Evolutionary conservation across 2,329 filamentous ascomycete genomes (phyloP), one percentile per base, ranked within the genome.

Genomic region (Hypoxylon sp.): DNA sequence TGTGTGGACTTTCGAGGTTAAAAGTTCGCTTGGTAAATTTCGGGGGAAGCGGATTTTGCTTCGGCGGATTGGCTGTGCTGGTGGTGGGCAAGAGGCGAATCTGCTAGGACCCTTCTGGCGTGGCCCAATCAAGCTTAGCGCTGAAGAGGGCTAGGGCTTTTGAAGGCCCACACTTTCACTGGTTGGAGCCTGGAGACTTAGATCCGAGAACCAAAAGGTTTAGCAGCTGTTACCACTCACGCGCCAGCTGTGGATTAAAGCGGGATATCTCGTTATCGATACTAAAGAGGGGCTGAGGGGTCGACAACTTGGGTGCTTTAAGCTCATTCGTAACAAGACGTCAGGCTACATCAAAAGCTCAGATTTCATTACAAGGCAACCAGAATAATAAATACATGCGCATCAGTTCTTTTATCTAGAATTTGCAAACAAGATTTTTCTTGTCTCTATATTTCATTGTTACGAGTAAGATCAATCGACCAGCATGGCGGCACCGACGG

Each of bases 401-500:
- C n/a, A 57, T 39, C 11, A 21, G 8, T 27, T 27, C 6, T 27
- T 29, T 21, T n/a, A 58, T 21, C 17, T 17, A 15, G 21, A 60
- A 31, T 13, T 32, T 13, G 7, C 3, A 44, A 8, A 3, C 15
- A 7, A 11, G 10, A 13, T 44, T 7, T 37, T 51, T 6, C 55
- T 67, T 58, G 29, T 62, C 54, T 44, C 42, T 64, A 29, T 32
- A 62, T 65, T 29, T 31, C 13, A 39, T 42, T 19, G 3, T 24
- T 46, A 64, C 42, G 47, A 67, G 6, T 39, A 48, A 5, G 10
- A 42, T 13, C 58, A 53, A 46, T 51, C 27, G 55, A 31, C 32
- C 58, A 76, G 68, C 11, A 91, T 91, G 89, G 87, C 88, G 17
- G 87, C 88, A 32, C 88, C 89, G 37, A 75, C 81, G 72, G 89